Conservation (phyloP, 768 basidiomycete genomes). For the Piloderma croceum region DNA sequence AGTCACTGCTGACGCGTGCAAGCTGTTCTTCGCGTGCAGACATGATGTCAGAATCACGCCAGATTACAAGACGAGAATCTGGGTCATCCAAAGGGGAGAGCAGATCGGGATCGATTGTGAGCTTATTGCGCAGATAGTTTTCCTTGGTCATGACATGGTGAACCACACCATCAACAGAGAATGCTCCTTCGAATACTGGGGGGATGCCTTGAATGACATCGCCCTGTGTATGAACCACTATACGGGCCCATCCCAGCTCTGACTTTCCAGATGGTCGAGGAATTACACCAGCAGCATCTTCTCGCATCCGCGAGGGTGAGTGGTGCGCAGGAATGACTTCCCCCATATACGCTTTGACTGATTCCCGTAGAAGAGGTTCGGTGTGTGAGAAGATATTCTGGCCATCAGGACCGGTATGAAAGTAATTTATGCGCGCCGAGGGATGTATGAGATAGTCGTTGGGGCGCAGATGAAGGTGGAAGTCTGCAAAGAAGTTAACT, state of each 20-base stretch:
- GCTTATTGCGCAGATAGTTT: conserved; percentile 61
- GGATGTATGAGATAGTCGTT: conserved; percentile 77
- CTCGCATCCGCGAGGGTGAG: conserved; percentile 50
- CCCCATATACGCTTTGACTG: conserved; percentile 66
- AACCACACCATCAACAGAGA: conserved; percentile 59
- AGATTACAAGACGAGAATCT: conserved; percentile 61
- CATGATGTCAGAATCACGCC: conserved; percentile 68
- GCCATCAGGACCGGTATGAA: conserved; percentile 47
- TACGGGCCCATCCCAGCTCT: conserved; percentile 71
- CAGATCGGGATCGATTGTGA: conserved; percentile 49
- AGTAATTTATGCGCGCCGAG: conserved; percentile 66
- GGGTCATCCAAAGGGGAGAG: conserved; percentile 32
- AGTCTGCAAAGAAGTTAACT: no score
- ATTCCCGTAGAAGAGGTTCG: conserved; percentile 56
- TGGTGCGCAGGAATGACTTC: conserved; percentile 61
- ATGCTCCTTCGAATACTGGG: conserved; percentile 71
- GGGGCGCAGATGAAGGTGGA: conserved; percentile 70
- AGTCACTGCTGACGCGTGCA: no score
- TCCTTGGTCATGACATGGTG: conserved; percentile 70
- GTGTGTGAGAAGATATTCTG: conserved; percentile 44
- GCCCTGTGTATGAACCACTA: conserved; percentile 63
- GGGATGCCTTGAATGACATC: conserved; percentile 40
- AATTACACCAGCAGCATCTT: conserved; percentile 54
- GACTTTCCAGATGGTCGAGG: conserved; percentile 32
- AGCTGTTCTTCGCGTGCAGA: conserved; percentile 42